Base-by-base conservation (phyloP, 768 basidiomycete species). In the Mrakia blollopis region DNA sequence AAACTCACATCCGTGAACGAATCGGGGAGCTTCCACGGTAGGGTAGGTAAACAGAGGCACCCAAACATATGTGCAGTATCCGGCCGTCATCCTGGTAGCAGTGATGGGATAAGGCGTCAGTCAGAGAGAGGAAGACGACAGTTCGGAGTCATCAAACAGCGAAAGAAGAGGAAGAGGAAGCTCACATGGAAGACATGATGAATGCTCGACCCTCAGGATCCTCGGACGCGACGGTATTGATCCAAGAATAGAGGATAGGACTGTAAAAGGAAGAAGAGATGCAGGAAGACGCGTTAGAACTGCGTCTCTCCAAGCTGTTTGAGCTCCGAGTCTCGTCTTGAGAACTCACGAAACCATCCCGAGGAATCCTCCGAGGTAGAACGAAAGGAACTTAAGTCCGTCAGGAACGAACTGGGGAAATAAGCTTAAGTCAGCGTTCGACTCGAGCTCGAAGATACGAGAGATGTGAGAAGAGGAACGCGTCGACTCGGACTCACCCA, bases 41-140 rank as follows among this genome's bases (percentile, higher is more conserved):
- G 81, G 79, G 79, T 79, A 81, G 52, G 80, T 81, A 73, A 81
- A 80, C 2, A 81, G 74, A 0, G 81, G 81, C 5, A 81, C 77
- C 79, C 79, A 80, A 76, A 81, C 76, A n/a, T 80, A 75, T 5
- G 75, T 76, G 72, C 75, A 73, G 75, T 80, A 81, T 0, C 81
- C 81, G 41, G 75, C 16, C 0, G 80, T 80, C 81, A 81, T 81
- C 44, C 39, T 41, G 39, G n/a, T 41, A 41, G 39, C 5, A 41
- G n/a, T n/a, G 39, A 41, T 41, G 39, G 39, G 39, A 41, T 5
- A 41, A 41, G 39, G 39, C 11, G 39, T 41, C 39, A 41, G 39
- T 11, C 6, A 41, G 39, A 41, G n/a, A 41, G 39, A 41, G 39
- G 39, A 41, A 41, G 11, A n/a, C n/a, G n/a, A n/a, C n/a, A n/a